Evolutionary conservation across 129 eudicot species (phyloP), one percentile per base, ranked within the genome.

Genomic region (Escallonia herrerae): DNA sequence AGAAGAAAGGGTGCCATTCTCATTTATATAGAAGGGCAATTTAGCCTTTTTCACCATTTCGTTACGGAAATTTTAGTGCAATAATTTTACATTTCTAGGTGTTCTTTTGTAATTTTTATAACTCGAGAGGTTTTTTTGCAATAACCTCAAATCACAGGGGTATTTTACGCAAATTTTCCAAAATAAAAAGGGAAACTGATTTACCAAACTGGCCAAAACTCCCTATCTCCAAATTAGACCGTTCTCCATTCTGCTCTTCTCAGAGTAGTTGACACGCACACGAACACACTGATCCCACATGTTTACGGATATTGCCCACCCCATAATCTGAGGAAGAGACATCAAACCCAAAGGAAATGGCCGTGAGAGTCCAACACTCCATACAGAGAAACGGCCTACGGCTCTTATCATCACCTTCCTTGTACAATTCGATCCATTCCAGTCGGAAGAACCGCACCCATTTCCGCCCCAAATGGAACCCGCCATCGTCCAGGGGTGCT

Each of bases 321-420:
- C 33, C 33, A 22, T 22, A 22, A 22, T 22, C 33, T 22, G 33
- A 22, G 33, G 33, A 22, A 8, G 7, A 45, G 12, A 51, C 15
- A 10, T 44, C 46, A 63, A 63, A 44, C 15, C 67, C 51, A 22
- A 15, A 6, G 46, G 42, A 58, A 56, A 84, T 84, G 90, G 84
- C 84, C 44, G 79, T 61, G 39, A 68, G 82, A 74, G 69, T 77
- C 11, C 83, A 77, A 40, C 33, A 60, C 74, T 71, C 87, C 22
- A 40, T 84, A 4, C 86, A 81, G 3, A 57, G 47, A 62, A 75
- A 63, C 67, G 71, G 70, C 62, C 42, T 77, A 2, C 62, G 80
- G 61, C 53, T 69, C 44, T 75, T 72, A 70, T 75, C 78, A 39
- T 81, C 83, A 43, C 63, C 71, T 58, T 8, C 56, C 0, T 60